Evolutionary conservation across 441 rosid genomes (phyloP).

Genomic region (Pelargonium myrrhifolium): DNA sequence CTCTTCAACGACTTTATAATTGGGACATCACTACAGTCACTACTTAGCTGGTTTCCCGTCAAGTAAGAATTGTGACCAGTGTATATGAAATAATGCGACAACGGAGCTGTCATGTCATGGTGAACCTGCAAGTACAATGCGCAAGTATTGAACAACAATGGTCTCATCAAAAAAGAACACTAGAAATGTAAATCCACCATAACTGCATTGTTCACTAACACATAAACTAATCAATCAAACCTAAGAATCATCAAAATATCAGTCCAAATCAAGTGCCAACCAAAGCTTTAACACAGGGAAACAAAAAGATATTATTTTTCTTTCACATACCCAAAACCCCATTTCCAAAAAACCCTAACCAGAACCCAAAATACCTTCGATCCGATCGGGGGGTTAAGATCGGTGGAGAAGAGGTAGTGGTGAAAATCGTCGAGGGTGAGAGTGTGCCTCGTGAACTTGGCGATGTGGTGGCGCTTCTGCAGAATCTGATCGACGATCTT

Average conservation of each 20-base stretch:
- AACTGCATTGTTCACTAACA: neutral
- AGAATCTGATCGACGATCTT: constrained; percentile 42
- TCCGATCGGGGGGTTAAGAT: constrained; percentile 51
- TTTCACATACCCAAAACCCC: neutral
- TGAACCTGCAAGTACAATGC: constrained; percentile 40
- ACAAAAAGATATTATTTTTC: no score
- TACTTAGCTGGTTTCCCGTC: constrained; percentile 74
- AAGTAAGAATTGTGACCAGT: constrained; percentile 84
- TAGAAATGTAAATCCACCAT: neutral
- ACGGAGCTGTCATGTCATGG: constrained; percentile 60
- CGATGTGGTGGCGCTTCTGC: constrained; percentile 43
- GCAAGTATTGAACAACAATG: constrained; percentile 4
- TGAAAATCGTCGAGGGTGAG: constrained; percentile 61
- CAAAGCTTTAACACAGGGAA: no score
- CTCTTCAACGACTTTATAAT: constrained; percentile 55
- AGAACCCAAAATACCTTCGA: constrained; percentile 30
- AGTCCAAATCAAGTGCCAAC: no score
- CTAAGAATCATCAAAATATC: no score
- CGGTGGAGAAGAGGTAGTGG: constrained; percentile 45
- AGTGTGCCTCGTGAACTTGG: constrained; percentile 40
- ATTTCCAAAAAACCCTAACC: neutral
- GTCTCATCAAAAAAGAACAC: neutral
- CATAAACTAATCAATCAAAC: neutral
- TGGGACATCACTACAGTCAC: constrained; percentile 67
- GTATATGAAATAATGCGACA: constrained; percentile 74